These are phyloP conservation scores for Gardenia jasminoides DNA, from an alignment of 257 asterid species.

Conservation along the genomic window DNA sequence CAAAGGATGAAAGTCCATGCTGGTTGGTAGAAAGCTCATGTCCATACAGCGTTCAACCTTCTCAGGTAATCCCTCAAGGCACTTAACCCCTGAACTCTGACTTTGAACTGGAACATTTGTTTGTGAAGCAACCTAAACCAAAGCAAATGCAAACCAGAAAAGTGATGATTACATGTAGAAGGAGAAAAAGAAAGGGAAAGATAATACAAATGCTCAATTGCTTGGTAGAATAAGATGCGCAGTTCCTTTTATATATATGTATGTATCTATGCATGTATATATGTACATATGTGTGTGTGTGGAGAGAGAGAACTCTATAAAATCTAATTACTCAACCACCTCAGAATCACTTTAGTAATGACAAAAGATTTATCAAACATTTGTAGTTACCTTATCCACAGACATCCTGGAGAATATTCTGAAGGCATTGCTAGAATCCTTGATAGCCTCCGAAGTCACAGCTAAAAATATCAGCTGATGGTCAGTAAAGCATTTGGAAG, in stretches of 20 bases:
- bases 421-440: slow-evolving; percentile 22
- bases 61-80: slow-evolving; percentile 47
- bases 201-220: neutral
- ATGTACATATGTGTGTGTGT: too few relatives aligned
- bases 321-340: too few relatives aligned
- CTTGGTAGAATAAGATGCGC: too few relatives aligned
- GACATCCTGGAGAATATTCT: slow-evolving; percentile 19
- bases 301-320: too few relatives aligned
- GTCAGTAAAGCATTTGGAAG: neutral
- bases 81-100: slow-evolving; percentile 26
- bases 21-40: slow-evolving; percentile 38
- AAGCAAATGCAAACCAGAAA: slow-evolving; percentile 1
- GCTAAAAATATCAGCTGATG: slow-evolving; percentile 5
- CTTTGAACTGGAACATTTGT: slow-evolving; percentile 6
- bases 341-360: neutral
- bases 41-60: slow-evolving; percentile 41
- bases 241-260: too few relatives aligned
- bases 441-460: slow-evolving; percentile 29
- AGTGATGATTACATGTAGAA: neutral
- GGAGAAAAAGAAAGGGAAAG: neutral
- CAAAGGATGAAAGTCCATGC: slow-evolving; percentile 76
- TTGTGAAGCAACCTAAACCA: slow-evolving; percentile 38
- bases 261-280: too few relatives aligned
- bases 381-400: slow-evolving; percentile 45
- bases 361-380: neutral